Evolutionary conservation across 352 stramenopile genomes (phyloP), one percentile per base, ranked within the genome.

Genomic region (Elongisporangium prolatum): DNA sequence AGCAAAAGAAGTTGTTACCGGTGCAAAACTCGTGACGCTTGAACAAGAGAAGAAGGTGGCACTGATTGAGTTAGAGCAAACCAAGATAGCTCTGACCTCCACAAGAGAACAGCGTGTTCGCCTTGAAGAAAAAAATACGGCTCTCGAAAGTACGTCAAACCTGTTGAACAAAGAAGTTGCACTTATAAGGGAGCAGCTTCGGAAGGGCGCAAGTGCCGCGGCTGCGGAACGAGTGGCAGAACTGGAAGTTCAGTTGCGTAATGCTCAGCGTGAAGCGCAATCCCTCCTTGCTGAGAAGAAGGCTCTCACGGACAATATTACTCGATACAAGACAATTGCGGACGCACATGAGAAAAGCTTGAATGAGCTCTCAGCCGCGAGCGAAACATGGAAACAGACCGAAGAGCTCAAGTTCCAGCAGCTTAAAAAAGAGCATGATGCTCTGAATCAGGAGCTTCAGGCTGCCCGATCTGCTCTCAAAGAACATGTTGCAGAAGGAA

Each of bases 301-400:
- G 57, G 80, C 79, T 13, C 66, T 89, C 14, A 79, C 73, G 0
- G 76, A 89, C 55, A 77, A 77, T 10, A 69, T 86, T 21, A 65
- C 74, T 7, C 84, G 88, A 54, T 93, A 91, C 67, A 93, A 91
- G 57, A 72, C 73, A 37, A 71, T 93, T 59, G 79, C 83, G 52
- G 81, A 89, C 71, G 83, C 78, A 13, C 87, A 86, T 48, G 78
- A 93, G 22, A 89, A 86, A 63, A 88, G 67, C 55, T 24, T 93
- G 22, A 56, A 64, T 0, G 83, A 86, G 44, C 58, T 93, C 21
- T 91, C 83, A 20, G 64, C 25, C 24, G 81, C 80, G 9, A 91
- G 75, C 50, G 70, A 86, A 34, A 73, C 76, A 59, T 89, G 80
- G 78, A 88, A 89, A 52, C 54, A 69, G 40, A 68, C 50, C 6